A percentile compares a stretch with the other conserved stretches of the same genome.
Conservation (phyloP, 345 rosid species). For the Eucalyptus grandis region DNA sequence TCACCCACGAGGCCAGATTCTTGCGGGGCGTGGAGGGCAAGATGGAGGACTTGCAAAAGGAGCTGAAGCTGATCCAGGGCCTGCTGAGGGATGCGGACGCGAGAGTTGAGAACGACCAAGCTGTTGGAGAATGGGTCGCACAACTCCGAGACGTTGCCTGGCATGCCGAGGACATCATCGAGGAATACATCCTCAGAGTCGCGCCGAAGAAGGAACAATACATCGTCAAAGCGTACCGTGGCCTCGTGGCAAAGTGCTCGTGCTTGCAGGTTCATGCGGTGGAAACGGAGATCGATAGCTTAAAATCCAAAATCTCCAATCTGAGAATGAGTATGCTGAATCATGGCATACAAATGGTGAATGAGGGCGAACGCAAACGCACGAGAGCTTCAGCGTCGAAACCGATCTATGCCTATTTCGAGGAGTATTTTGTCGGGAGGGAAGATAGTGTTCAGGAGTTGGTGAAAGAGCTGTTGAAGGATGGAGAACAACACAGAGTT, state of each 20-base stretch:
- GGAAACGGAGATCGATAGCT: conserved; percentile 1
- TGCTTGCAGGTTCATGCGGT: not conserved
- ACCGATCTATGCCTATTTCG: conserved; percentile 4
- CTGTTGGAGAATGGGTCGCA: not conserved
- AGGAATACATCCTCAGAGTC: not conserved
- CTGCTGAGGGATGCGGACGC: conserved; percentile 1
- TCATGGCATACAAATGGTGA: not conserved
- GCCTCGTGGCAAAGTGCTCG: not conserved
- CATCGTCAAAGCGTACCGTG: not conserved
- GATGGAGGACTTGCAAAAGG: not conserved
- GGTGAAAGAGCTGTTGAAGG: not conserved
- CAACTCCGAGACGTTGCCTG: not conserved
- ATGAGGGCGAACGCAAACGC: not conserved
- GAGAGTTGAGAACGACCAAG: not conserved
- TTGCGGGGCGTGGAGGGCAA: not conserved
- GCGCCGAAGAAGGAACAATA: not conserved
- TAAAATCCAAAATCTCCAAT: conserved; percentile 18
- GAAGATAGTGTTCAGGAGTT: conserved; percentile 1
- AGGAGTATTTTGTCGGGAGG: conserved; percentile 17
- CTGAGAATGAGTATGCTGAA: conserved; percentile 13
- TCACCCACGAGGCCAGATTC: not conserved
- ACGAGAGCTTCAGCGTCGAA: not conserved
- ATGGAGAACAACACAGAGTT: not conserved
- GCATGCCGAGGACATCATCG: conserved; percentile 4
- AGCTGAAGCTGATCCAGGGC: not conserved